Base-by-base conservation (phyloP, 805 yeast genomes). In the Lipomyces starkeyi region DNA sequence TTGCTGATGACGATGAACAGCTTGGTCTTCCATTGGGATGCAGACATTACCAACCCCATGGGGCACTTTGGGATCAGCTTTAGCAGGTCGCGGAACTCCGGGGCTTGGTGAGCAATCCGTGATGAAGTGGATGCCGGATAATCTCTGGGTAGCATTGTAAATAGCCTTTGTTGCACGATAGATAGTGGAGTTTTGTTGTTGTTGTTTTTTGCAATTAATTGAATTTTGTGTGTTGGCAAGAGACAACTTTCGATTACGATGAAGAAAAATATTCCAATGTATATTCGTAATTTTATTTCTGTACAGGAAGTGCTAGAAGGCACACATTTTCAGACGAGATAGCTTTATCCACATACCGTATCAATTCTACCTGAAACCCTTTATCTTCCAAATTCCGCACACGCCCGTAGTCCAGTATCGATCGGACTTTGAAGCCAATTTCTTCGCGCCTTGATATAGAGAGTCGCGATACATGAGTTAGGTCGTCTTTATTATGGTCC, bases 391-490 rank as follows among this genome's bases (percentile, higher is more conserved):
- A 73, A 0, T 89, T 87, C 66, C 75, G 74, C 1, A 82, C 81
- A 67, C 98, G 81, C 22, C 93, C 87, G 69, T 89, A 88, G 74
- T 93, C 98, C 1, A 93, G 82, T 14, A 91, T 76, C 59, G 93
- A 78, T 72, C 97, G 83, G 2, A 93, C 93, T 71, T 81, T 80
- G 27, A 86, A 78, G 0, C 98, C 98, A 43, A 90, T 67, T 35
- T 71, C 66, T 72, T 85, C 88, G 71, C 95, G 82, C 71, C 88
- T 83, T 3, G 76, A 74, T 2, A 81, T 74, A 22, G 80, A 74
- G 34, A 88, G 73, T 2, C 83, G 84, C 2, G 86, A 82, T 35
- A 80, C 78, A 73, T 87, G 91, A 56, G 74, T 78, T 34, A n/a
- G 40, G 22, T 17, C 49, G 35, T 70, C 68, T 2, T 74, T 57